phyloP scores from a whole-genome alignment of 345 rosid genomes.

The Pugionium dolabratum region DNA sequence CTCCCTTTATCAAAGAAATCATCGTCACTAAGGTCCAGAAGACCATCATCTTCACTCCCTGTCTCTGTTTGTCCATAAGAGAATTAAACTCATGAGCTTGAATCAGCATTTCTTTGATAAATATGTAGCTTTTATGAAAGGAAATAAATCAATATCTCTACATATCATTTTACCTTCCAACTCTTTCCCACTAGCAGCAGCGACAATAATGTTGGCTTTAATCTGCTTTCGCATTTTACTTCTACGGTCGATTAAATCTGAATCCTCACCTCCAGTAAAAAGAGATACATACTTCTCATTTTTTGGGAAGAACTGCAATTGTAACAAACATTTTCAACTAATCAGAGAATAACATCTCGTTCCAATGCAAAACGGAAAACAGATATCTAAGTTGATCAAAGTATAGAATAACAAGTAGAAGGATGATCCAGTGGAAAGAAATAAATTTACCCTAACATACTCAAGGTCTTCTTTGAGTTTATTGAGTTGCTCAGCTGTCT shows the following conservation, averaged over 20 bases:
- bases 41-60: conserved; percentile 98
- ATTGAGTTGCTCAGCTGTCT: conserved; percentile 63
- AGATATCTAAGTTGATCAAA: too few relatives aligned
- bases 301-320: conserved; percentile 88
- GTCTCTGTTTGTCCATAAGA: conserved; percentile 63
- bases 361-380: not conserved
- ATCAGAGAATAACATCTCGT: not conserved
- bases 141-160: not conserved
- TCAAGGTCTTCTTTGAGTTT: conserved; percentile 97
- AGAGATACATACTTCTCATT: conserved; percentile 93
- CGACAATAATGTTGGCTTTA: conserved; percentile 85
- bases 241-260: conserved; percentile 69
- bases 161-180: conserved; percentile 70
- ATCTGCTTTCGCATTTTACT: conserved; percentile 90
- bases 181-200: conserved; percentile 98
- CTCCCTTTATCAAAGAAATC: conserved; percentile 87
- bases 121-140: not conserved
- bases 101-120: not conserved
- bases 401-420: not conserved
- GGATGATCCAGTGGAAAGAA: not conserved
- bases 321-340: not conserved
- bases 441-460: conserved; percentile 74
- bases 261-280: conserved; percentile 76
- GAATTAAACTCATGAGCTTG: not conserved
- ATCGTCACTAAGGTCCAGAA: conserved; percentile 91